Base-by-base conservation (phyloP, 768 basidiomycete species). In the Boletus huronensis region DNA sequence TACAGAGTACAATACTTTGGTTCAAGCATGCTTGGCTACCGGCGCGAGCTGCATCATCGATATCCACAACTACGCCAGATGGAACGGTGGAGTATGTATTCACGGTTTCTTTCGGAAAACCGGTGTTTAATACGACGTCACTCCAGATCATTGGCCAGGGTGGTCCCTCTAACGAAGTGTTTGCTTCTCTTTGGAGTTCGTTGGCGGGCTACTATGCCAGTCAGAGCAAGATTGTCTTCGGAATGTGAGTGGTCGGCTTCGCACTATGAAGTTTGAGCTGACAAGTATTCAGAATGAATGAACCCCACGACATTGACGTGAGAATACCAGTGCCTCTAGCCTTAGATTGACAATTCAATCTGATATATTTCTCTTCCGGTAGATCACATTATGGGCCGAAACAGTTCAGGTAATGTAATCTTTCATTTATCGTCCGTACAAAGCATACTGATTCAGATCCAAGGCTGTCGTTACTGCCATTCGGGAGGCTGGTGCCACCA, bases 401-500 rank as follows among this genome's bases (percentile, higher is more conserved):
- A 53, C 56, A 1, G 44, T 59, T 42, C 58, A 59, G 51, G 58
- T 58, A 38, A 17, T 36, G 14, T 1, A 10, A 42, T 23, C 26
- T n/a, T n/a, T n/a, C 36, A 6, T 21, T 14, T 17, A 29, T 14
- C 21, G n/a, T 13, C 26, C 8, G 6, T 5, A 5, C 17, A 5
- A 19, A 2, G 3, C 16, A 0, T n/a, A 17, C 32, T 52, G 19
- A 58, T 28, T 0, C 23, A 2, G 17, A 34, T 23, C 1, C 40
- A 57, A 58, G 58, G 52, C 56, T 50, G 56, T 48, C 2, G 58
- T 59, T 10, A 53, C 56, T 6, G 58, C 56, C n/a, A 59, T 59
- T 32, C 58, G 58, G 6, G n/a, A 32, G 3, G 44, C 58, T 0
- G 58, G 58, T 34, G 58, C 57, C 5, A 40, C 39, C 14, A 54